Evolutionary conservation across 2,329 filamentous ascomycete species (phyloP), one percentile per base, ranked within the genome.

Genomic region (Talaromyces sp.): DNA sequence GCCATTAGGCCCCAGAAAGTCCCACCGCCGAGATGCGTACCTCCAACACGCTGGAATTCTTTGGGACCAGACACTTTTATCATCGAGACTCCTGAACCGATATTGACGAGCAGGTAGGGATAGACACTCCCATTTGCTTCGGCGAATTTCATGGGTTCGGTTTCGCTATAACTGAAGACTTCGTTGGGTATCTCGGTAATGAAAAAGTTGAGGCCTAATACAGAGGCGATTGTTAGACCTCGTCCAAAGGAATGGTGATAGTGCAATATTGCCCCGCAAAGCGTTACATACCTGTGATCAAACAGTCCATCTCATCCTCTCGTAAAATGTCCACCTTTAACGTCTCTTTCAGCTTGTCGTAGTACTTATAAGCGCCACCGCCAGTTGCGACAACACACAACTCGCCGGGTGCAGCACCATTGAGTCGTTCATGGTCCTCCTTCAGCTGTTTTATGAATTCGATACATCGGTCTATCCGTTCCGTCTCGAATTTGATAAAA

Each of bases 231-330:
- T 19, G 33, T 60, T 51, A 60, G 53, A 19, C 19, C 21, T 8
- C 1, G 33, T 40, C n/a, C 10, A 33, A 21, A 21, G 45, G 4
- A 17, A n/a, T 10, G 9, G 2, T 13, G n/a, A 2, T 10, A 10
- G 5, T 21, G 7, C 28, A 48, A 21, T 13, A 7, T 31, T 25
- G 41, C 8, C 31, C 25, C 19, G 17, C 11, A 3, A 28, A 25
- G 15, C n/a, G n/a, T 25, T 21, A 46, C 35, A 63, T 73, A 91
- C 89, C 91, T 68, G 94, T 94, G 63, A 99, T 99, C 59, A 99
- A 78, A 70, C 94, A 99, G 73, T 96, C 91, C 94, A 99, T 99
- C 77, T 99, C 94, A 69, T 99, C 94, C 74, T 97, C 94, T 43
- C 91, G 82, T 67, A 92, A 79, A 19, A 99, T 91, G 69, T 97